Evolutionary conservation across 306 rosid species (phyloP), one percentile per base, ranked within the genome.

Genomic region (Prunus fruticosa): DNA sequence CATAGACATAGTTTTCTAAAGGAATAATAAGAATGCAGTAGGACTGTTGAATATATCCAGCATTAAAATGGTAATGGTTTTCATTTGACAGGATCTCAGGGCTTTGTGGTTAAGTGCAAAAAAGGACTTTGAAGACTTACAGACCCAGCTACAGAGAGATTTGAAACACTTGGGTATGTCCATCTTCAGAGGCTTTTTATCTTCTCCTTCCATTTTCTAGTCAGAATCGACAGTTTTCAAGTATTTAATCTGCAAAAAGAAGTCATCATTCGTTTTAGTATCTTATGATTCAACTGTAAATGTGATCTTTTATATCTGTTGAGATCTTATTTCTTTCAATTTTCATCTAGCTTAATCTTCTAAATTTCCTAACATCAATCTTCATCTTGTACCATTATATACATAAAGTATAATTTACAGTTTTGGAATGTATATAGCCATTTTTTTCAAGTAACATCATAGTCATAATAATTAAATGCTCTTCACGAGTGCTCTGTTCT

Each of bases 1-100:
- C 5, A 73, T 18, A 23, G 11, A 8, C 5, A 73, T 18, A 23
- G 10, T 30, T 79, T 13, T 47, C 54, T 20, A 30, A 46, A 1
- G 70, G 18, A 63, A 74, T 32, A 25, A 74, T 25, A 11, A 6
- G 46, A 66, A 43, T 19, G 28, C 47, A 67, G 3, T 61, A 64
- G 69, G 50, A 27, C 41, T 69, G 3, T 68, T 27, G 13, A 34
- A 68, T 45, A 12, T 20, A 64, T 43, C 32, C 46, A 38, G 13
- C 9, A 13, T 15, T 30, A 14, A 23, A 43, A 15, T 60, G 10
- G 18, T 60, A 43, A 60, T 54, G n/a, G 13, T 78, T 8, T 72
- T 69, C 73, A n/a, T 72, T 20, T 81, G 73, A 28, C 90, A 95
- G 99, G 88, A 87, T 73, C 89, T 95, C 69, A 95, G 89, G 83